Evolutionary conservation across 2,329 filamentous ascomycete species (phyloP), one percentile per base, ranked within the genome.

Genomic region (Aspergillus fumigatus): DNA sequence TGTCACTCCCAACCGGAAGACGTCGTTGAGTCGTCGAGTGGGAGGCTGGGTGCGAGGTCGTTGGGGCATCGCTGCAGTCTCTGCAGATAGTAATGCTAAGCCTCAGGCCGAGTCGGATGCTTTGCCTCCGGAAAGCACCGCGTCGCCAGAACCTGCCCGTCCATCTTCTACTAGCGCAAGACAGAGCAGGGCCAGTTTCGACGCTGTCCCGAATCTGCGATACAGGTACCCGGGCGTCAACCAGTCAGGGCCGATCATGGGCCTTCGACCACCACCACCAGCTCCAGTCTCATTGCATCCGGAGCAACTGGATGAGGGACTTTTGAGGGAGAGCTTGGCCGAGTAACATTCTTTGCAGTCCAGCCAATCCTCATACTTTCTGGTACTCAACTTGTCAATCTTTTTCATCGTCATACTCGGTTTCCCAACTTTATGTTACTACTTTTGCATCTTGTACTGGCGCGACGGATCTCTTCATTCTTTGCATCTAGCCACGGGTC

Each of bases 161-260:
- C 64, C 87, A 88, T 67, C 77, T 80, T 1, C 87, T 86, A 0
- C 77, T 81, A 1, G 84, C 89, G 48, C 83, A 85, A 75, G 73
- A 11, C 55, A 52, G 51, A 56, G 48, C 21, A 57, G 55, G 32
- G 45, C 51, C 17, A 53, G 48, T 25, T 35, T 55, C 38, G 54
- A 61, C 17, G 32, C 48, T 4, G 45, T 25, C 27, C 52, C 59
- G 8, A 43, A 38, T 19, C 55, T 67, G 47, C 59, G 63, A 14
- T 72, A 71, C 47, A 80, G 89, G 47, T 74, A 82, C 4, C 83
- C 88, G 1, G 90, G 90, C 0, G 90, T 94, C 68, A 94, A 94
- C 66, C 90, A 93, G 68, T 81, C 84, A 1, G 90, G 90, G 0
- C 80, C 84, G 0, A 87, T 94, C 47, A 84, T 88, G 0, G 89